A percentile compares a stretch with the other conserved stretches of the same genome.
Conservation (phyloP, 2,329 filamentous ascomycete species). For the Lachnellula arida region DNA sequence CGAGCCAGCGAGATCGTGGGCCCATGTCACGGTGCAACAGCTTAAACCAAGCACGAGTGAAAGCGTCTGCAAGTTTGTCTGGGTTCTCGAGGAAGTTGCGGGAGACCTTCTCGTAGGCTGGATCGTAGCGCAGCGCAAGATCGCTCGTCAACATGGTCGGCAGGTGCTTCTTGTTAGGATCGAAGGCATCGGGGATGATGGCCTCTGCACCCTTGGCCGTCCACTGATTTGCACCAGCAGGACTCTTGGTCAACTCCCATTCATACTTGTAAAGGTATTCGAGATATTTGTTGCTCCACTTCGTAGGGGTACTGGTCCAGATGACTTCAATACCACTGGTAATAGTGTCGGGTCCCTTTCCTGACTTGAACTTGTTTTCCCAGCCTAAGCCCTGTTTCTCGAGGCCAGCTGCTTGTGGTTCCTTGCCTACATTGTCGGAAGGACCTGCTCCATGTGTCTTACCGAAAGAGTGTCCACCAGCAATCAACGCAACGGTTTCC, state of each 20-base stretch:
- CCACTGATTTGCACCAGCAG: conserved; percentile 72
- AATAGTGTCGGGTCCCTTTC: conserved; percentile 68
- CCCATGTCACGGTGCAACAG: conserved; percentile 58
- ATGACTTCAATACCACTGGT: conserved; percentile 74
- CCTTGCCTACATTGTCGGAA: conserved; percentile 47
- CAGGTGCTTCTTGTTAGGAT: conserved; percentile 66
- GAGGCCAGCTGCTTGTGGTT: conserved; percentile 61
- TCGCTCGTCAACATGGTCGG: conserved; percentile 74
- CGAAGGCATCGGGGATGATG: conserved; percentile 54
- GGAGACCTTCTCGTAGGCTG: conserved; percentile 70
- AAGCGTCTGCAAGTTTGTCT: conserved; percentile 63
- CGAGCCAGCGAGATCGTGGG: conserved; percentile 49
- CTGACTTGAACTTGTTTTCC: conserved; percentile 58
- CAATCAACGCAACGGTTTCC: conserved; percentile 57
- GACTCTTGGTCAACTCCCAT: conserved; percentile 72
- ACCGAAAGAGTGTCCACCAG: conserved; percentile 56
- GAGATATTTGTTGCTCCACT: conserved; percentile 69
- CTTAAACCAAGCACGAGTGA: conserved; percentile 69
- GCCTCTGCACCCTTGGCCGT: conserved; percentile 44
- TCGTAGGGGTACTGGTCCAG: conserved; percentile 71
- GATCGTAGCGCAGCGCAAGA: conserved; percentile 66
- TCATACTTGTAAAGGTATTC: conserved; percentile 75
- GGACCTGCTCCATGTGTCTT: conserved; percentile 53
- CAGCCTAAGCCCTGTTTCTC: conserved; percentile 70
- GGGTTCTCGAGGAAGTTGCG: conserved; percentile 65